Evolutionary conservation across 2,329 filamentous ascomycete species (phyloP).

Genomic region (Neurospora sp.): DNA sequence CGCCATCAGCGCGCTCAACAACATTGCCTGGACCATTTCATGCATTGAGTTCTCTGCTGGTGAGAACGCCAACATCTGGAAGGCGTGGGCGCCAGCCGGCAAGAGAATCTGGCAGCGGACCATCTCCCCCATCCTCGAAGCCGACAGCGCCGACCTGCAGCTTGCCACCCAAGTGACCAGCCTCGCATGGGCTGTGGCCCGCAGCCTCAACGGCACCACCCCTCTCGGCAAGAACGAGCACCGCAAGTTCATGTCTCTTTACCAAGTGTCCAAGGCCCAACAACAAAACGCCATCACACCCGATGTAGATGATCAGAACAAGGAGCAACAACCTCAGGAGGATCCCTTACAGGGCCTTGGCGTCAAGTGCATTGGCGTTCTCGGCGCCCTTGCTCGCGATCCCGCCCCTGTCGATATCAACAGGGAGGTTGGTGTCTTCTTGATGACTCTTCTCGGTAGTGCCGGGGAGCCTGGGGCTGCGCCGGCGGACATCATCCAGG

Average conservation of each 20-base stretch:
- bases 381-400: conserved; percentile 51
- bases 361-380: conserved; percentile 57
- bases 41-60: conserved; percentile 48
- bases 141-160: conserved; percentile 51
- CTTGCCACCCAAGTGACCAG: conserved; percentile 55
- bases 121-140: conserved; percentile 46
- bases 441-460: conserved; percentile 43
- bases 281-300: conserved; percentile 13
- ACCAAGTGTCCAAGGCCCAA: conserved; percentile 44
- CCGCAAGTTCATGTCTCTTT: conserved; percentile 54
- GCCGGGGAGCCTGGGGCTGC: conserved; percentile 40
- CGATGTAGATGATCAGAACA: conserved; percentile 16
- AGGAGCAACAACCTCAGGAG: conserved; percentile 16
- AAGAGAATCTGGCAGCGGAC: conserved; percentile 48
- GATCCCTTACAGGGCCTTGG: conserved; percentile 54
- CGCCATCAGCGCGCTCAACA: conserved; percentile 53
- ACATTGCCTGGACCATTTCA: conserved; percentile 58
- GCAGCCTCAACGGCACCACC: conserved; percentile 40
- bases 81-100: conserved; percentile 44
- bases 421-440: conserved; percentile 53
- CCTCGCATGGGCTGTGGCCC: conserved; percentile 55
- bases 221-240: conserved; percentile 45
- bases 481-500: conserved; percentile 51
- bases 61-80: conserved; percentile 41
- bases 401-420: conserved; percentile 45